phyloP scores from a whole-genome alignment of 2,329 filamentous ascomycete species.

The Colletotrichum sp. region DNA sequence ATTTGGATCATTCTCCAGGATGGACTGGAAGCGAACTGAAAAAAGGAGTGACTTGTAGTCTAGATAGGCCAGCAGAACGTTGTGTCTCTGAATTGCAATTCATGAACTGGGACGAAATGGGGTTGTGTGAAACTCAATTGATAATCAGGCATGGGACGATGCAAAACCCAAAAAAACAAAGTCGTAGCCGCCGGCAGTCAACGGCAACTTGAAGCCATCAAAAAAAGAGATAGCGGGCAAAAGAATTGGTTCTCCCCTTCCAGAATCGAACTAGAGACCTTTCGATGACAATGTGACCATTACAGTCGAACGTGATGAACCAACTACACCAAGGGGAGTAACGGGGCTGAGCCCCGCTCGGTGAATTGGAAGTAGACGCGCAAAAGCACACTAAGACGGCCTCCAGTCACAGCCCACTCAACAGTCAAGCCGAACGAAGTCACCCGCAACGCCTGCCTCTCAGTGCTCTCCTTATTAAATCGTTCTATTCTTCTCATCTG shows the following conservation, averaged over 20 bases:
- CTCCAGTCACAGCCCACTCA: background rate
- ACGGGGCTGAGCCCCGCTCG: background rate
- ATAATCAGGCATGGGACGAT: background rate
- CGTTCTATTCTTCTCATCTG: rapidly evolving
- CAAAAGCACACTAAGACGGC: background rate
- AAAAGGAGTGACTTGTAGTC: background rate
- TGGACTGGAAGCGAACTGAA: background rate
- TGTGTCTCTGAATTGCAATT: background rate
- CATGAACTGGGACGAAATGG: rapidly evolving
- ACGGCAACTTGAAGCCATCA: background rate
- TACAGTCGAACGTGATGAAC: background rate
- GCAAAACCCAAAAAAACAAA: background rate
- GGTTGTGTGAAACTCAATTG: background rate
- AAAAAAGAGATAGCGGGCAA: background rate
- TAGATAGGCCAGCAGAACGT: background rate
- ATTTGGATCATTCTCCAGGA: rapidly evolving
- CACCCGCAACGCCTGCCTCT: background rate
- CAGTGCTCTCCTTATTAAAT: background rate
- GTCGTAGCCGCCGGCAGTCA: background rate
- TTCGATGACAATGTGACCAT: background rate
- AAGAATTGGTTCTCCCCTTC: background rate
- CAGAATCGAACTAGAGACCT: slow-evolving; percentile 17
- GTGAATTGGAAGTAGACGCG: rapidly evolving
- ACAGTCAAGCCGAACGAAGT: rapidly evolving
- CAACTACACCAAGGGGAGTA: background rate